Evolutionary conservation across 106 monocot species (phyloP).

Genomic region (Acorus calamus): DNA sequence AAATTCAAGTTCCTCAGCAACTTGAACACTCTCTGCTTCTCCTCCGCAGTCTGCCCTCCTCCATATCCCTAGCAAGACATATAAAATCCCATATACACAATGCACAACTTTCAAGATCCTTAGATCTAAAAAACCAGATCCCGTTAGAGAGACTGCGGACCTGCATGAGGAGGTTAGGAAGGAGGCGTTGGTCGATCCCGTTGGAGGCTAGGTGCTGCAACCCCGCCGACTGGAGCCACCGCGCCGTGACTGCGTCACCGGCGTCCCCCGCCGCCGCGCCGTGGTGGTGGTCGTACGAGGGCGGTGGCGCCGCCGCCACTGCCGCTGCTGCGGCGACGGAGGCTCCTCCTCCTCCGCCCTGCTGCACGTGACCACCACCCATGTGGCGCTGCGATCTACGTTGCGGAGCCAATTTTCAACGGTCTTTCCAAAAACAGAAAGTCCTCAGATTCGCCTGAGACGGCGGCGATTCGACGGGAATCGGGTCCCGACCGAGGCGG

Average conservation of each 20-base stretch:
- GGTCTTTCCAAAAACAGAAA: too few relatives aligned
- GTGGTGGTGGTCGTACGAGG: conserved; percentile 26
- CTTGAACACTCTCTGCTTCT: conserved; percentile 64
- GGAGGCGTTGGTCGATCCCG: conserved; percentile 29
- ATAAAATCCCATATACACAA: too few relatives aligned
- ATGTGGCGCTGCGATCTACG: conserved; percentile 66
- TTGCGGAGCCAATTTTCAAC: conserved; percentile 55
- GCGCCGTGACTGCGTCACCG: conserved; percentile 62
- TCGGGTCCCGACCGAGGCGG: too few relatives aligned
- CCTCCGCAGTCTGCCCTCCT: conserved; percentile 51
- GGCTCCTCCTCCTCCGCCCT: conserved; percentile 14
- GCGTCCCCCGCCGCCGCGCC: conserved; percentile 19
- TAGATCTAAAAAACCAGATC: too few relatives aligned
- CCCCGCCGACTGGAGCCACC: conserved; percentile 88
- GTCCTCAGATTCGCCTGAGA: background rate
- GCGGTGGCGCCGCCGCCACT: conserved; percentile 8
- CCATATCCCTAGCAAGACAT: conserved; percentile 54
- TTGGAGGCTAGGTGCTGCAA: conserved; percentile 62
- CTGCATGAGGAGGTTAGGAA: conserved; percentile 55
- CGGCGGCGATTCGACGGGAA: too few relatives aligned
- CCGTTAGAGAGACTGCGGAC: conserved; percentile 10
- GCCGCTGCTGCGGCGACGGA: conserved; percentile 28
- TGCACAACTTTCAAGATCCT: too few relatives aligned
- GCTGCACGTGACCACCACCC: conserved; percentile 47
- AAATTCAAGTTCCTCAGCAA: conserved; percentile 76